Evolutionary conservation across 2,329 filamentous ascomycete species (phyloP).

Genomic region (Sporothrix protearum): DNA sequence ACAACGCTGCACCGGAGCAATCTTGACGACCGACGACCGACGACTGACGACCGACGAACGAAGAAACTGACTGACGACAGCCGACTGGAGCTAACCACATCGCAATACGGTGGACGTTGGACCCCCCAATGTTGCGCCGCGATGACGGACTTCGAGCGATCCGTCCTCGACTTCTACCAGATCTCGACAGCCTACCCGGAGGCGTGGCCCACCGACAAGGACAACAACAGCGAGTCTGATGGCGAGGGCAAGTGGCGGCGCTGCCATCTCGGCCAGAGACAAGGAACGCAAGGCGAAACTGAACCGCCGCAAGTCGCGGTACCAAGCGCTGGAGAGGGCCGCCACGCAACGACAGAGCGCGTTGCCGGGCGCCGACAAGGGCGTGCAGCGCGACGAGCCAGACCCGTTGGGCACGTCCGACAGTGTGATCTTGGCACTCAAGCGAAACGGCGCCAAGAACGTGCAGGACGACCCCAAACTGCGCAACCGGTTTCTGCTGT

Average conservation of each 20-base stretch:
- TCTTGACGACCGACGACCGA: too few species aligned
- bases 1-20: background rate
- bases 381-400: constrained; percentile 82
- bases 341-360: constrained; percentile 65
- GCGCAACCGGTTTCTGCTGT: constrained; percentile 91
- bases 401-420: constrained; percentile 86
- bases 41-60: background rate
- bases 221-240: constrained; percentile 58
- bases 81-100: background rate
- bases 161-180: constrained; percentile 85
- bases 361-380: constrained; percentile 59
- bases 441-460: constrained; percentile 66
- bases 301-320: constrained; percentile 69
- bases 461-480: constrained; percentile 78
- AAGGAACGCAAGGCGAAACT: constrained; percentile 45
- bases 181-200: constrained; percentile 72
- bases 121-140: constrained; percentile 26
- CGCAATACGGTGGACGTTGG: background rate
- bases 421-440: constrained; percentile 78
- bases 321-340: constrained; percentile 76
- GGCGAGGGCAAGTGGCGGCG: constrained; percentile 42
- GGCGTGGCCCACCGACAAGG: constrained; percentile 82
- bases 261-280: constrained; percentile 46
- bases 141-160: constrained; percentile 70
- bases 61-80: background rate